phyloP scores from a whole-genome alignment of 306 rosid genomes.

The Lathyrus tuberosus region DNA sequence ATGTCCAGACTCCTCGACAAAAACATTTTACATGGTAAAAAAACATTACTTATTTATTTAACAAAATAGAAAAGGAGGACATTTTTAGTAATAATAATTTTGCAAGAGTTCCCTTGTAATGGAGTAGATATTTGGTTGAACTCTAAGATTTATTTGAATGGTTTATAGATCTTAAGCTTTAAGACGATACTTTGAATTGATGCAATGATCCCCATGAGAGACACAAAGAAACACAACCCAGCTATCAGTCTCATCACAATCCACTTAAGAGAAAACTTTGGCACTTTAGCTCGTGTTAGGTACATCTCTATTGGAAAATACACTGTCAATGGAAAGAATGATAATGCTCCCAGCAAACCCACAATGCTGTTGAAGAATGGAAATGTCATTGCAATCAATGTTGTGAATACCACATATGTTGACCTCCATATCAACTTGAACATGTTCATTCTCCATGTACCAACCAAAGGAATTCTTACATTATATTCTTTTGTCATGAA shows the following conservation, averaged over 20 bases:
- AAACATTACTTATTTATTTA: too few relatives aligned
- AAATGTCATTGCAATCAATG: constrained; percentile 46
- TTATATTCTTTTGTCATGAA: constrained; percentile 47
- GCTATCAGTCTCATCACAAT: background rate
- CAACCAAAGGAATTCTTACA: constrained; percentile 39
- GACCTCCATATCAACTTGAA: constrained; percentile 56
- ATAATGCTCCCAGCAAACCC: constrained; percentile 33
- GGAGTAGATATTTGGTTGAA: too few relatives aligned
- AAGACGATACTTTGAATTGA: background rate
- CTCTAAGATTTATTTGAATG: background rate
- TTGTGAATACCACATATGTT: constrained; percentile 42
- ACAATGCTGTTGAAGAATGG: constrained; percentile 71
- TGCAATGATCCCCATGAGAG: constrained; percentile 5
- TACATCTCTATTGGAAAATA: constrained; percentile 68
- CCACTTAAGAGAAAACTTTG: constrained; percentile 40
- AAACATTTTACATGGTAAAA: too few relatives aligned
- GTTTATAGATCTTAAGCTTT: background rate
- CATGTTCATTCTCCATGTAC: background rate
- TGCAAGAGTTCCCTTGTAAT: too few relatives aligned
- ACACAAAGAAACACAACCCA: background rate
- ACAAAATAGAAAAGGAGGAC: too few relatives aligned
- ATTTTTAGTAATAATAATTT: too few relatives aligned
- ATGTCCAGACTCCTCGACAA: too few relatives aligned
- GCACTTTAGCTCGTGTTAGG: constrained; percentile 46
- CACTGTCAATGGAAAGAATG: constrained; percentile 66